Evolutionary conservation across 352 stramenopile species (phyloP).

Genomic region (Pythium utonaiense): DNA sequence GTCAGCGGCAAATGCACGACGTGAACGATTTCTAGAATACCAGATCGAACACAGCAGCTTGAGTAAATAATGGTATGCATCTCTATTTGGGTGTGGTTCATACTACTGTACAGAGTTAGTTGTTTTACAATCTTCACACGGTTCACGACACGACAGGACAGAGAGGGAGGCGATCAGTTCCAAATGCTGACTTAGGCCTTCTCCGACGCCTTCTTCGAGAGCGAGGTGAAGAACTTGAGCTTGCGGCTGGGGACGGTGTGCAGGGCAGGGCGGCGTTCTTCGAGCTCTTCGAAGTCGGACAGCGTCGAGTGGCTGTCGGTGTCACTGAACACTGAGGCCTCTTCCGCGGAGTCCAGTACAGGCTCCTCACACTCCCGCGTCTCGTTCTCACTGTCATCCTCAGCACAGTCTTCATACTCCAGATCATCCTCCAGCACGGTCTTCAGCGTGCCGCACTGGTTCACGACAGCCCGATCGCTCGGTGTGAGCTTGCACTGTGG

Average conservation of each 20-base stretch:
- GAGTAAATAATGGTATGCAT: slow-evolving; percentile 4
- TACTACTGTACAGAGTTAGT: background rate
- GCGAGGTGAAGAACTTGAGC: slow-evolving; percentile 14
- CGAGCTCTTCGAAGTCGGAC: slow-evolving; percentile 23
- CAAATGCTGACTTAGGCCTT: slow-evolving; percentile 11
- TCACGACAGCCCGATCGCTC: slow-evolving; percentile 23
- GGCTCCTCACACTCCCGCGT: slow-evolving; percentile 9
- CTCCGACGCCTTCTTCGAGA: slow-evolving; percentile 1
- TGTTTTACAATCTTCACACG: background rate
- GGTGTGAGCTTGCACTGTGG: slow-evolving; percentile 26
- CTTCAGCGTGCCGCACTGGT: slow-evolving; percentile 32
- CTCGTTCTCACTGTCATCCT: slow-evolving; percentile 14
- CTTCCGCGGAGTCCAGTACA: slow-evolving; percentile 14
- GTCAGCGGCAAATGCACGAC: slow-evolving; percentile 48
- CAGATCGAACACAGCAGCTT: background rate
- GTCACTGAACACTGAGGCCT: slow-evolving; percentile 22
- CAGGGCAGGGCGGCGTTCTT: slow-evolving; percentile 11
- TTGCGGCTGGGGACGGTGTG: slow-evolving; percentile 1
- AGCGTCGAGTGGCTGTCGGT: slow-evolving; percentile 24
- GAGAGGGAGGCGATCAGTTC: background rate
- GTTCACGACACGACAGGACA: background rate
- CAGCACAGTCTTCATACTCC: slow-evolving; percentile 23
- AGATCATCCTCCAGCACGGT: slow-evolving; percentile 32
- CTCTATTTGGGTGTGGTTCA: background rate
- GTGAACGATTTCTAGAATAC: slow-evolving; percentile 55